Percentiles rank a stretch among this genome's conserved stretches.
Conservation (phyloP, 192 early-diverging fungal species). For the Piromyces finnis region DNA sequence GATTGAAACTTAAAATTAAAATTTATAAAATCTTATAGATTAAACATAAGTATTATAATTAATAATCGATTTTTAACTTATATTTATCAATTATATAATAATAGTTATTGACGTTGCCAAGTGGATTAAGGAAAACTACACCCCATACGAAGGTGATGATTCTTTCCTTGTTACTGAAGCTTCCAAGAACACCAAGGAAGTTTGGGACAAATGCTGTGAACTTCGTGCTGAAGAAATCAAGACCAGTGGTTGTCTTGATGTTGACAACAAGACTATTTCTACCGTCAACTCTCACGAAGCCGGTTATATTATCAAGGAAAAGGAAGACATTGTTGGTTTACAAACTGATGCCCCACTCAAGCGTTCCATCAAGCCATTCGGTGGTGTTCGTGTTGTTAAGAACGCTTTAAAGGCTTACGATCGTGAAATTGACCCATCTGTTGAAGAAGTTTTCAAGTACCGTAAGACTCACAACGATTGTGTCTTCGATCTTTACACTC, state of each 20-base stretch:
- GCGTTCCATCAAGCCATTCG: conserved; percentile 6
- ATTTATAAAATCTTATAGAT: no score
- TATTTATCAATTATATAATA: no score
- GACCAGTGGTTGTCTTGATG: not conserved
- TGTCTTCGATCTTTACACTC: conserved; percentile 4
- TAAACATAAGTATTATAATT: no score
- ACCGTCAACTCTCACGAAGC: not conserved
- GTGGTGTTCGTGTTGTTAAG: conserved; percentile 5
- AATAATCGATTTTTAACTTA: no score
- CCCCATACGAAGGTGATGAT: no score
- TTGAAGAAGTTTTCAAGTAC: conserved; percentile 7
- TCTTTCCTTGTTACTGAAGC: no score
- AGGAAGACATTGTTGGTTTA: conserved; percentile 7
- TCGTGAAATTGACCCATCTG: not conserved
- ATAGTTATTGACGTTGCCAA: no score
- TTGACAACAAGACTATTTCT: conserved; percentile 3
- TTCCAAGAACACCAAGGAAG: no score
- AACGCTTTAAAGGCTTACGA: conserved; percentile 4
- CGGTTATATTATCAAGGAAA: conserved; percentile 6
- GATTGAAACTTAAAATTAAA: no score
- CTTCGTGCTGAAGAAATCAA: no score
- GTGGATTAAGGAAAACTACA: no score
- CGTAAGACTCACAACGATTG: conserved; percentile 8
- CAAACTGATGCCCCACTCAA: conserved; percentile 9
- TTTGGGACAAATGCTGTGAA: no score